These are phyloP conservation scores for Ascochyta viciae-villosae DNA, from an alignment of 2,329 filamentous ascomycete genomes.

Conservation along the genomic window DNA sequence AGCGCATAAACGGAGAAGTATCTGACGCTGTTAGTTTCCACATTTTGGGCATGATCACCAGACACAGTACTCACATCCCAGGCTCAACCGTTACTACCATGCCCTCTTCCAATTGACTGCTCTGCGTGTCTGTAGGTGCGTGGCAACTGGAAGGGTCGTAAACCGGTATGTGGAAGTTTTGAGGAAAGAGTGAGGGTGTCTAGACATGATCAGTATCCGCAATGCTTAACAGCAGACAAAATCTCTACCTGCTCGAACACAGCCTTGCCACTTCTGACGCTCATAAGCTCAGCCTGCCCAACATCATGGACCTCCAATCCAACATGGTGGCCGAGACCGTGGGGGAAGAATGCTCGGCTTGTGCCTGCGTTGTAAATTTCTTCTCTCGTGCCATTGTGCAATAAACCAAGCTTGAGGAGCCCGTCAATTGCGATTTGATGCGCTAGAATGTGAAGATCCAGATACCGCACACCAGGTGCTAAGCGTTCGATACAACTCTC, in stretches of 20 bases:
- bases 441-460: constrained; percentile 75
- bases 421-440: constrained; percentile 75
- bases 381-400: constrained; percentile 68
- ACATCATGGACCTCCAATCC: constrained; percentile 90
- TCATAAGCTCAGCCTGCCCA: constrained; percentile 46
- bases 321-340: constrained; percentile 88
- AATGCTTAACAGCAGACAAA: background rate
- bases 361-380: constrained; percentile 80
- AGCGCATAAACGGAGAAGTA: constrained; percentile 95
- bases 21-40: constrained; percentile 57
- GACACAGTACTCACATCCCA: constrained; percentile 50
- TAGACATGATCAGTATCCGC: constrained; percentile 21
- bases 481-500: constrained; percentile 72
- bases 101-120: constrained; percentile 55
- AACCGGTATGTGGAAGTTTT: constrained; percentile 43
- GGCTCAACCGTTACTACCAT: constrained; percentile 66
- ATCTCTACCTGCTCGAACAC: constrained; percentile 32
- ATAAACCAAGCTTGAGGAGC: constrained; percentile 73
- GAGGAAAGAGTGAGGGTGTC: constrained; percentile 42
- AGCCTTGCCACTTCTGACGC: constrained; percentile 31
- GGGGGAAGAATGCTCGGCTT: constrained; percentile 90
- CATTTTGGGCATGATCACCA: background rate
- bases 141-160: constrained; percentile 39
- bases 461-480: constrained; percentile 72
- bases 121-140: constrained; percentile 42